Evolutionary conservation across 225 moss, liverwort and hornwort genomes (phyloP).

Genomic region (Anthoceros angustus): DNA sequence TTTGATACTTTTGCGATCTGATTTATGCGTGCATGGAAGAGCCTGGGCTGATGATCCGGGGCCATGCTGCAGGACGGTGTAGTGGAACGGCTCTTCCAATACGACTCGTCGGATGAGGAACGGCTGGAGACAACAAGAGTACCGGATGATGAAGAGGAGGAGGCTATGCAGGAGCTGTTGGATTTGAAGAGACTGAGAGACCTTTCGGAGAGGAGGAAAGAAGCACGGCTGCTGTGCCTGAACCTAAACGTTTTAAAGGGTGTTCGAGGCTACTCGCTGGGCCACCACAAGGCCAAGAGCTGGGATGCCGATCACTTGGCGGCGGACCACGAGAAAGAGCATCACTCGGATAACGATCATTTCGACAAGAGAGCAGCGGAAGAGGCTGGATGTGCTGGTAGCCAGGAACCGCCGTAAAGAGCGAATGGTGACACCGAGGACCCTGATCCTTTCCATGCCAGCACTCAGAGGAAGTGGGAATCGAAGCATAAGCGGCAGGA

Average conservation of each 20-base stretch:
- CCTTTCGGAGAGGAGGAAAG: not conserved
- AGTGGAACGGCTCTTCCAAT: not conserved
- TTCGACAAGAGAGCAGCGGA: not conserved
- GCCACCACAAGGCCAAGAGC: slow-evolving; percentile 3
- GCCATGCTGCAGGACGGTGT: not conserved
- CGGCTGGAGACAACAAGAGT: not conserved
- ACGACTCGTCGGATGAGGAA: not conserved
- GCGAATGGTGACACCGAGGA: not conserved
- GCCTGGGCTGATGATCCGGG: not conserved
- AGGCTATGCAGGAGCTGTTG: not conserved
- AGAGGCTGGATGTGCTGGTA: not conserved
- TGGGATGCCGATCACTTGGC: not conserved
- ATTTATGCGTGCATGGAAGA: not conserved
- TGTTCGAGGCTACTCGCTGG: not conserved
- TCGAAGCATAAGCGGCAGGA: slow-evolving; percentile 4
- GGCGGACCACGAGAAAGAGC: not conserved
- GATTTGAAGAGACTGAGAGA: not conserved
- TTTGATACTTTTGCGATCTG: not conserved
- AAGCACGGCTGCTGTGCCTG: not conserved
- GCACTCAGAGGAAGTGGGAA: not conserved
- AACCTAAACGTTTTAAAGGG: not conserved
- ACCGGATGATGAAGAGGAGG: not conserved
- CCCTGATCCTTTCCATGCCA: not conserved
- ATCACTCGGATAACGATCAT: not conserved
- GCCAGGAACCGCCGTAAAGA: not conserved